Evolutionary conservation across 2,329 filamentous ascomycete species (phyloP).

Genomic region (Fusarium domesticum): DNA sequence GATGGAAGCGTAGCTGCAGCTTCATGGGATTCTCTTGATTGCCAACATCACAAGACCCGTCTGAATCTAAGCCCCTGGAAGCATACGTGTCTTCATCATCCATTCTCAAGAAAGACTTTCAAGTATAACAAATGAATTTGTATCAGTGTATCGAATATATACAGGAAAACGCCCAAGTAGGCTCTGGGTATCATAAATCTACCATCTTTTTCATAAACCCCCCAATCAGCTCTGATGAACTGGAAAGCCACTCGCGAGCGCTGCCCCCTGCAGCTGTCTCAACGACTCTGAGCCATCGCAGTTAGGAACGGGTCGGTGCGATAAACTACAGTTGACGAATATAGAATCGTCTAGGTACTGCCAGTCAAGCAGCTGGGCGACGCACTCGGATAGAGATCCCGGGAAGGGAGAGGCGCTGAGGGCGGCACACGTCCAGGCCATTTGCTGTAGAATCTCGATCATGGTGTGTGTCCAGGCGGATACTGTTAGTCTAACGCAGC

Average conservation of each 20-base stretch:
- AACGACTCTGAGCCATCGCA: conserved; percentile 30
- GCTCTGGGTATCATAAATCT: not conserved
- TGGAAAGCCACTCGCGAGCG: conserved; percentile 37
- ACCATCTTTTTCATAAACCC: too few species aligned
- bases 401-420: conserved; percentile 37
- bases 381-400: conserved; percentile 30
- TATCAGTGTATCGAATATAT: too few species aligned
- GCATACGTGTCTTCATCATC: too few species aligned
- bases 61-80: too few species aligned
- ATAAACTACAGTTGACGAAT: conserved; percentile 35
- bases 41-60: too few species aligned
- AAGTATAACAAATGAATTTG: too few species aligned
- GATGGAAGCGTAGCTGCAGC: too few species aligned
- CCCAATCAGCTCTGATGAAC: conserved; percentile 14
- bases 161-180: not conserved
- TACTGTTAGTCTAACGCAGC: conserved; percentile 32
- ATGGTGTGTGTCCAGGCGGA: conserved; percentile 37
- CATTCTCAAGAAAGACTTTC: too few species aligned
- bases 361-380: conserved; percentile 33
- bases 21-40: too few species aligned
- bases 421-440: conserved; percentile 37
- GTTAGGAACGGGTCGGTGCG: conserved; percentile 31
- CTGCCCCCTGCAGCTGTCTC: conserved; percentile 30
- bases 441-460: conserved; percentile 37
- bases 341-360: conserved; percentile 33